Evolutionary conservation across 768 basidiomycete species (phyloP), one percentile per base, ranked within the genome.

Genomic region (Kwoniella sp.): DNA sequence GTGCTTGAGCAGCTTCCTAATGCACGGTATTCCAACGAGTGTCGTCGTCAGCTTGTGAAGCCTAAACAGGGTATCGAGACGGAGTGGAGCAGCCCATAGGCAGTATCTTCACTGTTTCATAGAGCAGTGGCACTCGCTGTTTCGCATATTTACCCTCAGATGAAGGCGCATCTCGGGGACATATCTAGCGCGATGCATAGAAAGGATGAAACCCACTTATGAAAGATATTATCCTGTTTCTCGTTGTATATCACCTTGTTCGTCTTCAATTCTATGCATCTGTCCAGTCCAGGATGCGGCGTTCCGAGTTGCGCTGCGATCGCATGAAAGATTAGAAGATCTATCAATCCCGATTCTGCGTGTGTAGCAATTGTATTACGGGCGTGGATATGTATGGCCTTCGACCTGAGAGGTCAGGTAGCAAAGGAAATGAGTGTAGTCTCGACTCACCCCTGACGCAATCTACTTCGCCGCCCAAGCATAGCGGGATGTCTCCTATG

Each of bases 391-490:
- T 5, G 5, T 5, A 34, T 34, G 13, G 7, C 34, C 34, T 5
- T 34, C 13, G 34, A 34, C 5, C 5, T 5, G 34, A 13, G 34
- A 34, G 13, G 13, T 34, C 7, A 34, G 13, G 34, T 34, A 5
- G 34, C 34, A 5, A 34, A 13, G 20, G 9, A 45, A 17, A 17
- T 17, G 15, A 20, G 25, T 23, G 26, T 2, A 7, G 15, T 7
- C 47, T 17, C 5, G 1, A 26, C 74, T 58, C 29, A 75, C 74
- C 74, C 23, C 72, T 64, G 8, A 81, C 72, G 57, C 81, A 82
- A 37, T 82, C 81, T 0, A 81, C 81, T 56, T 82, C 81, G 12
- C 81, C 81, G 0, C 81, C 81, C 20, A 81, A 68, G 54, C 77
- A 74, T 31, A 82, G 59, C 11, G 78, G 73, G 22, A 77, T 71